Evolutionary conservation across 441 rosid species (phyloP).

Genomic region (Macaranga tanarius): DNA sequence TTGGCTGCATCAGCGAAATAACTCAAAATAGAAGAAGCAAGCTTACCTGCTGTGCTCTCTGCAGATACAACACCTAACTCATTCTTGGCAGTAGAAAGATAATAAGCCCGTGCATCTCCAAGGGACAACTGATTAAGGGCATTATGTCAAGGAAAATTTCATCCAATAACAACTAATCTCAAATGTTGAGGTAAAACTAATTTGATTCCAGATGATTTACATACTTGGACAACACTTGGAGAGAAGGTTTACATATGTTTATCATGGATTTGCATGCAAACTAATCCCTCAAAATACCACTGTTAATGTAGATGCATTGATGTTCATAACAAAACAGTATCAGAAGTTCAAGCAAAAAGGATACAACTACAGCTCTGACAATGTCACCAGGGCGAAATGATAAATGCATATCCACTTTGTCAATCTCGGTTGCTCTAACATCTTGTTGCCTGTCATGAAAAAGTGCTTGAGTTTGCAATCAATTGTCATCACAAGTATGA

Average conservation of each 20-base stretch:
- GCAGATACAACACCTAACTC: slow-evolving; percentile 92
- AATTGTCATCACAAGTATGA: neutral
- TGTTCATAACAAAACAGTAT: neutral
- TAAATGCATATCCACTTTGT: slow-evolving; percentile 84
- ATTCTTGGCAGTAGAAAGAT: slow-evolving; percentile 87
- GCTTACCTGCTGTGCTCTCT: slow-evolving; percentile 74
- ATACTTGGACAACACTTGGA: neutral
- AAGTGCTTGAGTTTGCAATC: neutral
- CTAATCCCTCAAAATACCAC: neutral
- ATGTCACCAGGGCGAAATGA: slow-evolving; percentile 86
- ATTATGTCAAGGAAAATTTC: slow-evolving; percentile 35
- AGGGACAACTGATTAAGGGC: slow-evolving; percentile 61
- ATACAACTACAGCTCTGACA: slow-evolving; percentile 83
- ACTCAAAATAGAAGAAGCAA: neutral
- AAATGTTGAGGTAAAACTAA: neutral
- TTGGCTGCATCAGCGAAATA: neutral
- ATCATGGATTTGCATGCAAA: neutral
- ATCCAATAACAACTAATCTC: neutral
- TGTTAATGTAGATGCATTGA: neutral
- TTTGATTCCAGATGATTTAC: neutral
- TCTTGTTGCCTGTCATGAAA: slow-evolving; percentile 71
- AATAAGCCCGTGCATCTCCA: slow-evolving; percentile 93
- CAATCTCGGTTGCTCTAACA: slow-evolving; percentile 92
- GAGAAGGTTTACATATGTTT: neutral
- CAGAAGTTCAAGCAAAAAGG: slow-evolving; percentile 40